These are phyloP conservation scores for Astrothelium macrocarpum DNA, from an alignment of 495 filamentous ascomycete genomes.

Conservation along the genomic window DNA sequence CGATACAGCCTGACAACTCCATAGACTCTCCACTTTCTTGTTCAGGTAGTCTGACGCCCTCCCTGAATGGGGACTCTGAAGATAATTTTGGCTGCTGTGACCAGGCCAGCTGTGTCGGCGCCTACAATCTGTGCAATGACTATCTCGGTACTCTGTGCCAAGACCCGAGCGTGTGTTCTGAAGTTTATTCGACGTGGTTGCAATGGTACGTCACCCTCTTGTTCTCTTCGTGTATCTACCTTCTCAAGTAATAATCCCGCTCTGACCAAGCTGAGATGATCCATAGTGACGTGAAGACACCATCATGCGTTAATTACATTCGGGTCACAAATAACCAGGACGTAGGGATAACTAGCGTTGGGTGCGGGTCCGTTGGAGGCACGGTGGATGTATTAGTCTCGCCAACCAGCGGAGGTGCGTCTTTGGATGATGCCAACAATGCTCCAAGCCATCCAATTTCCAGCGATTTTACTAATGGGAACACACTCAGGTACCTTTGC, in stretches of 20 bases:
- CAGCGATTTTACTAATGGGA: background rate
- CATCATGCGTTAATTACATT: background rate
- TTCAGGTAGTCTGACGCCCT: background rate
- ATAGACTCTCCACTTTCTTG: conserved; percentile 7
- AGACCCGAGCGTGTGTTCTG: background rate
- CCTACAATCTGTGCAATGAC: background rate
- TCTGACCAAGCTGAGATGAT: background rate
- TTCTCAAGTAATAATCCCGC: background rate
- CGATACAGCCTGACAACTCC: background rate
- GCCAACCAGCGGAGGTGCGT: background rate
- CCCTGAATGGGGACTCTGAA: background rate
- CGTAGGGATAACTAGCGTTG: background rate
- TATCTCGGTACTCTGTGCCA: background rate
- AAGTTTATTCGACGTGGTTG: background rate
- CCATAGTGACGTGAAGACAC: background rate
- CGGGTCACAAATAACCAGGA: background rate
- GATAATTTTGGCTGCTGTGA: background rate
- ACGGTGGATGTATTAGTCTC: background rate
- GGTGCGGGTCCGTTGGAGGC: background rate
- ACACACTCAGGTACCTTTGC: background rate
- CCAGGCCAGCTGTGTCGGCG: conserved; percentile 1
- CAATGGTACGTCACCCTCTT: background rate
- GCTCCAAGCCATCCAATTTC: background rate
- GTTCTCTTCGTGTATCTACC: background rate
- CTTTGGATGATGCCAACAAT: background rate